Base-by-base conservation (phyloP, 2,329 filamentous ascomycete species). In the Clonostachys rosea region DNA sequence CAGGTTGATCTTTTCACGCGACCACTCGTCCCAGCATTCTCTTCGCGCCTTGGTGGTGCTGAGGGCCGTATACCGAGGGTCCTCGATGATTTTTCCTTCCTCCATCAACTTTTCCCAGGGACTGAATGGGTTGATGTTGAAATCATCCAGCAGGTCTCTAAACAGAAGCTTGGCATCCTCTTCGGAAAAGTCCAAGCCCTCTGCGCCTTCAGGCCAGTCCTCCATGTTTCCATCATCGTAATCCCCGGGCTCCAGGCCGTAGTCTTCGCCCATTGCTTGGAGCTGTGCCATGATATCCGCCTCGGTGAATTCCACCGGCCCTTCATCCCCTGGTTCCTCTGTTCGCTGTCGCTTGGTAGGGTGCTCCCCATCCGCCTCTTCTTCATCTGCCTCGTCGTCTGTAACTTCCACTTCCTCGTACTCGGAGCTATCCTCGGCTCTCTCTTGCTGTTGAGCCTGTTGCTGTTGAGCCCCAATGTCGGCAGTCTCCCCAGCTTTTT, bases 271-370 rank as follows among this genome's bases (percentile, higher is more conserved):
- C 89, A 96, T 95, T 24, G 88, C 85, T 46, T 89, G 88, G 12
- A 99, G 75, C 60, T 99, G 94, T 61, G 86, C 91, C 35, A 89
- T 91, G 56, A 99, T 95, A 59, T 99, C 94, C 46, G 91, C 92
- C 64, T 97, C 94, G 47, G 87, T 89, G 58, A 96, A 95, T 58
- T 96, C 92, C 8, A 94, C 69, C 1, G 79, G 75, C 1, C 64
- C 68, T 2, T 70, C 51, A 73, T 76, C 40, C 73, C 55, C 63
- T 64, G 51, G 70, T 69, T 57, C 83, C 53, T 79, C 75, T 64
- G 75, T 71, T 14, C 44, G 40, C 44, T 56, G 78, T 73, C 53
- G 91, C 84, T 70, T 95, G 79, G 41, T 89, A 73, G 60, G 50
- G 17, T 65, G 67, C 20, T 60, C 68, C 24, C 24, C 24, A 30